Conservation (phyloP, 2,329 filamentous ascomycete genomes). For the Coleophoma crateriformis region DNA sequence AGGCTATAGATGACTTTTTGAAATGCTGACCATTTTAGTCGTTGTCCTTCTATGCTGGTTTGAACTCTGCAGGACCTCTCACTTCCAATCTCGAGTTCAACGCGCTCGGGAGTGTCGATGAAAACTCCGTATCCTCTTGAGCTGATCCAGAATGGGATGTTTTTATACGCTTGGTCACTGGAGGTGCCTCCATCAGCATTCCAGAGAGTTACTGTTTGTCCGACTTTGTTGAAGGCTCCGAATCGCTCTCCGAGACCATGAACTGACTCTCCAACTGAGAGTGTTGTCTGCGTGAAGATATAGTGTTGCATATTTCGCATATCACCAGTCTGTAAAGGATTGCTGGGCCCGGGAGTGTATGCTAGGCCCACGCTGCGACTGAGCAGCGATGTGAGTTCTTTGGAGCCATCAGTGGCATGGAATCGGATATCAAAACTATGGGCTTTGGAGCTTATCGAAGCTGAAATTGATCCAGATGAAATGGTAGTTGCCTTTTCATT, state of each 20-base stretch:
- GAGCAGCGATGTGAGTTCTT: slow-evolving; percentile 47
- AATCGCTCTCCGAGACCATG: slow-evolving; percentile 75
- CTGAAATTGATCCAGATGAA: slow-evolving; percentile 43
- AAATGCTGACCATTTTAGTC: slow-evolving; percentile 53
- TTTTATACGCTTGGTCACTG: slow-evolving; percentile 68
- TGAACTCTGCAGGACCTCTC: slow-evolving; percentile 68
- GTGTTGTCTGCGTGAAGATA: slow-evolving; percentile 49
- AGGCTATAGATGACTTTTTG: not conserved
- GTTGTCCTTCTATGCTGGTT: slow-evolving; percentile 62
- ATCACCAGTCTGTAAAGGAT: slow-evolving; percentile 46
- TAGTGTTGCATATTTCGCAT: slow-evolving; percentile 48
- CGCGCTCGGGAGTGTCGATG: slow-evolving; percentile 62
- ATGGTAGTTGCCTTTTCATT: slow-evolving; percentile 40
- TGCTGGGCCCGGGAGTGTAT: slow-evolving; percentile 46
- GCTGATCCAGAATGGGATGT: slow-evolving; percentile 64
- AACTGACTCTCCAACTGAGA: slow-evolving; percentile 58
- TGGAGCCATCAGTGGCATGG: slow-evolving; percentile 41
- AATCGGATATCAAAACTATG: slow-evolving; percentile 52
- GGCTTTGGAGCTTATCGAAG: slow-evolving; percentile 40
- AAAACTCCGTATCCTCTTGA: slow-evolving; percentile 74
- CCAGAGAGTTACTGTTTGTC: slow-evolving; percentile 62
- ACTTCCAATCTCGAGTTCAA: slow-evolving; percentile 69
- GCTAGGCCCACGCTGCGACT: slow-evolving; percentile 52
- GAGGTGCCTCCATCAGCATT: slow-evolving; percentile 61
- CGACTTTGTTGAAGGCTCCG: slow-evolving; percentile 71